Percentiles rank a stretch among this genome's conserved stretches.
Conservation (phyloP, 257 asterid species). For the Verbascum thapsus region DNA sequence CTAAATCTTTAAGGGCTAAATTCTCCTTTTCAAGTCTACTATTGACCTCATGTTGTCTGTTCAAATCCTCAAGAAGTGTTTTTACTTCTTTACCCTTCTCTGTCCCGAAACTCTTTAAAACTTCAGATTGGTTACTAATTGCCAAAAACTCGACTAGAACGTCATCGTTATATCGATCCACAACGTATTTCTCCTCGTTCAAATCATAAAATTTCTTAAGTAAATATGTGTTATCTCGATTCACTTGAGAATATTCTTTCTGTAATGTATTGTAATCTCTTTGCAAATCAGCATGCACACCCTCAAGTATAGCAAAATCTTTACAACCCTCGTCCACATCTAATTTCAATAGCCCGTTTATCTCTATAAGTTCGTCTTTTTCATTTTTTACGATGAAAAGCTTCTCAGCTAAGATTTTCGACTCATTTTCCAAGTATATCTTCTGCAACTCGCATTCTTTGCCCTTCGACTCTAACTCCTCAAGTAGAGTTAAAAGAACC, state of each 20-base stretch:
- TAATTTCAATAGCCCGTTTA: constrained; percentile 52
- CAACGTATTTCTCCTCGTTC: constrained; percentile 52
- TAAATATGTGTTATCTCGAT: constrained; percentile 58
- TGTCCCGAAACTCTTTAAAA: constrained; percentile 44
- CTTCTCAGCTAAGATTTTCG: constrained; percentile 47
- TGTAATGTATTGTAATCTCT: constrained; percentile 50
- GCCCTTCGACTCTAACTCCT: constrained; percentile 74
- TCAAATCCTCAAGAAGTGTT: constrained; percentile 52
- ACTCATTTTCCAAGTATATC: constrained; percentile 54
- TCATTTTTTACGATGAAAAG: constrained; percentile 52
- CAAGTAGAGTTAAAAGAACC: constrained; percentile 64
- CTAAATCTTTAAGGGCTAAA: constrained; percentile 52
- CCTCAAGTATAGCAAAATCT: constrained; percentile 47
- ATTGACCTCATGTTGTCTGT: constrained; percentile 47
- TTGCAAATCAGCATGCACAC: constrained; percentile 56
- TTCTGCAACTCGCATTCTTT: constrained; percentile 63
- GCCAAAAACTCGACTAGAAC: constrained; percentile 56
- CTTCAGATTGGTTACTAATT: constrained; percentile 44
- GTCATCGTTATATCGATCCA: constrained; percentile 55
- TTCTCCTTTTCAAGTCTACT: constrained; percentile 55
- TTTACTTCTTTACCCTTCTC: constrained; percentile 58
- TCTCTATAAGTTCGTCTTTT: constrained; percentile 54
- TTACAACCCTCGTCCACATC: constrained; percentile 44
- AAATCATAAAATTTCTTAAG: constrained; percentile 54
- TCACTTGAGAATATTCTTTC: constrained; percentile 44